Evolutionary conservation across 2,329 filamentous ascomycete genomes (phyloP), one percentile per base, ranked within the genome.

Genomic region (Beauveria medogensis): DNA sequence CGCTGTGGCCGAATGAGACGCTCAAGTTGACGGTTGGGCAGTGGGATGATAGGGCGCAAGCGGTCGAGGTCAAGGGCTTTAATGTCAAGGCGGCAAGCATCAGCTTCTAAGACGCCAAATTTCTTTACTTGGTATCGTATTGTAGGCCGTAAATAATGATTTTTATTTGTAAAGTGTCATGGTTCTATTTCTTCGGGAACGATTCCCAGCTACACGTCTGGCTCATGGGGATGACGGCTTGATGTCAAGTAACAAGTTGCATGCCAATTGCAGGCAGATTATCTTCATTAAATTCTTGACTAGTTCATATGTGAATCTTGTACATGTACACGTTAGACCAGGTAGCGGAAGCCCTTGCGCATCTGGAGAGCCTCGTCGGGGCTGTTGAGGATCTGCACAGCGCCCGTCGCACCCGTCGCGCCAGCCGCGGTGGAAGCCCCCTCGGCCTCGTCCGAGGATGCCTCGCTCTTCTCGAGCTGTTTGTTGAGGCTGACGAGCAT

Each of bases 1-100:
- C 83, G 1, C 69, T 87, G 10, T 85, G 80, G 76, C 82, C 84
- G 0, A 69, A 72, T 1, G 84, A 87, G 72, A 78, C 71, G 57
- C 50, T 84, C 14, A 47, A 54, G 41, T 41, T 71, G 1, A 60
- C 60, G 5, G 66, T 68, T 0, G 55, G 52, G 18, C 63, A 60
- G 6, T 67, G 58, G 58, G 55, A 64, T 24, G 62, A 53, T 1
- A 52, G 50, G 1, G 65, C 63, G 4, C 40, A 22, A 16, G 59
- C 50, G 41, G 62, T 65, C 2, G 59, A 60, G 37, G 37, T 66
- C 18, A 60, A 65, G 57, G 64, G 64, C 5, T 59, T 41, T 2
- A 66, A 66, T 34, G 55, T 66, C 16, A 50, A 57, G 8, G 51
- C 47, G 30, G 34, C n/a, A 24, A 59, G 7, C 14, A 22, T 41